phyloP scores from a whole-genome alignment of 768 basidiomycete genomes.

The Gloeopeniophorella convolvens region DNA sequence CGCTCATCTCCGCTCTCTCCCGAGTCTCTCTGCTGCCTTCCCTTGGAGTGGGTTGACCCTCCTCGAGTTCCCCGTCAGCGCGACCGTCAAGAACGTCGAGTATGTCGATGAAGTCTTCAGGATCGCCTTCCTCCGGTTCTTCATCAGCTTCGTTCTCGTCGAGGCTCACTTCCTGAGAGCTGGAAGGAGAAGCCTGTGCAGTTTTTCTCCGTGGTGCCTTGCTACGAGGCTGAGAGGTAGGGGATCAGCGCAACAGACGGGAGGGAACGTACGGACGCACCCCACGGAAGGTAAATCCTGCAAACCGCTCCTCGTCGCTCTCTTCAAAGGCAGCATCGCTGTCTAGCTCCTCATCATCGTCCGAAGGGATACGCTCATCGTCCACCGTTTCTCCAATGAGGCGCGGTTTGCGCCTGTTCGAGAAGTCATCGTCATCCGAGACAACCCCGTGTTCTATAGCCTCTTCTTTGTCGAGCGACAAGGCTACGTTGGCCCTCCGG shows the following conservation, averaged over 20 bases:
- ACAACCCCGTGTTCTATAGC: constrained; percentile 21
- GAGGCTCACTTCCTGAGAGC: constrained; percentile 23
- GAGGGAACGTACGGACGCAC: constrained; percentile 19
- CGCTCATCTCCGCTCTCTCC: background rate
- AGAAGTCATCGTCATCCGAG: constrained; percentile 34
- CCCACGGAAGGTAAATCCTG: constrained; percentile 46
- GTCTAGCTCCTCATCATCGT: constrained; percentile 82
- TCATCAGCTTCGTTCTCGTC: constrained; percentile 33
- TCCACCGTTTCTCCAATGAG: constrained; percentile 37
- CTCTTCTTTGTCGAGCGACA: constrained; percentile 56
- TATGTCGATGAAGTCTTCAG: constrained; percentile 24
- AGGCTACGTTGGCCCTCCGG: constrained; percentile 44
- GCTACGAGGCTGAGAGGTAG: background rate
- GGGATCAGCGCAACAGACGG: background rate
- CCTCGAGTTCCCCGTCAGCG: constrained; percentile 23
- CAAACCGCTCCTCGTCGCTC: constrained; percentile 72
- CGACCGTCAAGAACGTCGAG: constrained; percentile 25
- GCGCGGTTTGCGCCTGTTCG: constrained; percentile 25
- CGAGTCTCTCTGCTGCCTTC: no score
- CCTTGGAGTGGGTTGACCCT: no score
- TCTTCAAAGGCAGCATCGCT: constrained; percentile 82
- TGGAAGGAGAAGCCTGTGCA: background rate
- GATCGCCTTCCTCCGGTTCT: constrained; percentile 30
- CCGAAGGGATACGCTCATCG: constrained; percentile 34
- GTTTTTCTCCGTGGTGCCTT: background rate